phyloP scores from a whole-genome alignment of 306 rosid genomes.

The Hippophae tibetana region DNA sequence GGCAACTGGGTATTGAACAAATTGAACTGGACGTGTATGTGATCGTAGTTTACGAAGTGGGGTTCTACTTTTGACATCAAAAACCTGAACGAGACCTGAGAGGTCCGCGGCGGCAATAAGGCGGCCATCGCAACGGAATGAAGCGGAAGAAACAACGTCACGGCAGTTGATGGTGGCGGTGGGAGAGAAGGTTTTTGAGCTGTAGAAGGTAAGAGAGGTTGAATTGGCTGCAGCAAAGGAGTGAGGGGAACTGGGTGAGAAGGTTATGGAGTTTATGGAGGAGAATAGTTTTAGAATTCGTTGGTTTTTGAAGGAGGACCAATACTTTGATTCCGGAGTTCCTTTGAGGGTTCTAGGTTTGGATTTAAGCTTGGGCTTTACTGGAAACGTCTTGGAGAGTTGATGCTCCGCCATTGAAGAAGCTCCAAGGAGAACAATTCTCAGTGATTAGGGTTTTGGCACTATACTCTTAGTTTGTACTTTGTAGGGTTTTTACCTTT shows the following conservation, averaged over 20 bases:
- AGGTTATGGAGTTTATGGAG: slow-evolving; percentile 48
- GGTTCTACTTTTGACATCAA: slow-evolving; percentile 47
- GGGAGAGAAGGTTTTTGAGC: slow-evolving; percentile 36
- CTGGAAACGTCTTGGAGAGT: slow-evolving; percentile 33
- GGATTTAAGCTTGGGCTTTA: slow-evolving; percentile 60
- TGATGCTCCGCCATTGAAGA: slow-evolving; percentile 48
- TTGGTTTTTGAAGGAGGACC: slow-evolving; percentile 70
- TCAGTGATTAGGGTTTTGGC: too few species aligned
- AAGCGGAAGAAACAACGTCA: slow-evolving; percentile 61
- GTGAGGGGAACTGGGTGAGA: slow-evolving; percentile 49
- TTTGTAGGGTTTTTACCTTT: too few species aligned
- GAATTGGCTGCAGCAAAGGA: slow-evolving; percentile 65
- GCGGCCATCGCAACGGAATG: slow-evolving; percentile 67
- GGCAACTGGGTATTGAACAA: slow-evolving; percentile 48
- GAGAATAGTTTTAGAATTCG: slow-evolving; percentile 52
- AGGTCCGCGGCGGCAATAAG: slow-evolving; percentile 74
- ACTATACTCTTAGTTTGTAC: too few species aligned
- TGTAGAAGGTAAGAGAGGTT: slow-evolving; percentile 47
- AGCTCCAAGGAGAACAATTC: not conserved
- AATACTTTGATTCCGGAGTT: slow-evolving; percentile 65
- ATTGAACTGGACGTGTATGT: slow-evolving; percentile 67
- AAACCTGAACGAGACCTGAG: slow-evolving; percentile 69
- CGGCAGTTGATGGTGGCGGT: slow-evolving; percentile 38
- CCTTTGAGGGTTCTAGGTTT: slow-evolving; percentile 51
- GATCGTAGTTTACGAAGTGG: slow-evolving; percentile 60